Evolutionary conservation across 73 alveolate genomes (phyloP), one percentile per base, ranked within the genome.

Genomic region (Paramecium pentaurelia): DNA sequence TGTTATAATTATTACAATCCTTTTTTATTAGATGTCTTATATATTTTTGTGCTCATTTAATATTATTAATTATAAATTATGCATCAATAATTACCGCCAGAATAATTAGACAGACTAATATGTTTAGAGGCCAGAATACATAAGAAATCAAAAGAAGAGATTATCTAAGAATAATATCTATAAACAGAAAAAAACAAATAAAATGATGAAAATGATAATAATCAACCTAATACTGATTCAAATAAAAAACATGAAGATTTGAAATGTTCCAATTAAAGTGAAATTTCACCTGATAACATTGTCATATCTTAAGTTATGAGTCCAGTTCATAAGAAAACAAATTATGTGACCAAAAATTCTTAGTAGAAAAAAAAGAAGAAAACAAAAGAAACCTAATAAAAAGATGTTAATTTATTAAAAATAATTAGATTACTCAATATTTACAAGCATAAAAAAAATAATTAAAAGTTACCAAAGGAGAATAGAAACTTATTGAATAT

Each of bases 61-160:
- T 6, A 32, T 32, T 64, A 32, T 28, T 64, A 25, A 64, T 64
- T 64, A 64, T 32, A 14, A 14, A 64, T 32, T 64, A 64, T 64
- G 84, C 84, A 64, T 64, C 47, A 73, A 73, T 73, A 73, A 73
- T 37, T 73, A 12, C 60, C 87, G 87, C 87, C 87, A 37, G 87
- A 73, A 30, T 73, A 73, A 40, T 38, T 73, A 12, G 87, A 73
- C 9, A 73, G 87, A 44, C 38, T 73, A 1, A 40, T 40, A 20
- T 73, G 34, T 40, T 73, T 73, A 40, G 87, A 73, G 10, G 87
- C 87, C 8, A 73, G 87, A 73, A 73, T 73, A 30, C 58, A 34
- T 38, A 73, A 73, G 32, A 73, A 73, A 73, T 40, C 87, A 34
- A 73, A 73, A 14, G 60, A 73, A n/a, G 87, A 73, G 40, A 40